Conservation (phyloP, 495 filamentous ascomycete species). For the Friedmanniomyces endolithicus region DNA sequence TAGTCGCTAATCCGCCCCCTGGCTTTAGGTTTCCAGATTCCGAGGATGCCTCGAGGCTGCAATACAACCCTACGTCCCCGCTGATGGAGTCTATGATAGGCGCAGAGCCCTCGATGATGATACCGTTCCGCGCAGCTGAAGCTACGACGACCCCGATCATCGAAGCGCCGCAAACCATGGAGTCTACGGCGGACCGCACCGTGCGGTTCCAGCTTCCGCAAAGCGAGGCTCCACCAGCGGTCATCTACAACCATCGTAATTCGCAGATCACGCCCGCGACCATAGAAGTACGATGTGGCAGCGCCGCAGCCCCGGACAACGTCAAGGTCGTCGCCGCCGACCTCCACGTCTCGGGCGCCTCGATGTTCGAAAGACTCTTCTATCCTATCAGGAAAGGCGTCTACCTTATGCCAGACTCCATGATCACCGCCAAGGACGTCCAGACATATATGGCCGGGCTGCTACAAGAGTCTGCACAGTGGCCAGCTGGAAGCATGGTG, state of each 20-base stretch:
- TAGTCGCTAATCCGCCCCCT: neutral
- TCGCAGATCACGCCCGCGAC: neutral
- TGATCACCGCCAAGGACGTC: constrained; percentile 4
- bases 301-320: too few species aligned
- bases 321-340: neutral
- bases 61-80: neutral
- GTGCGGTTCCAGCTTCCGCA: neutral
- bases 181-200: neutral
- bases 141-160: neutral
- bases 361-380: constrained; percentile 1
- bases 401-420: neutral
- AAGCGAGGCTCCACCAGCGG: neutral
- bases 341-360: neutral
- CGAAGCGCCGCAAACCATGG: neutral
- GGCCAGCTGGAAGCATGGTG: constrained; percentile 2
- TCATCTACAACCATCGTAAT: neutral
- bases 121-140: too few species aligned
- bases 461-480: neutral
- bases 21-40: neutral
- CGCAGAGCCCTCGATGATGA: neutral
- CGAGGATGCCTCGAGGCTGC: too few species aligned
- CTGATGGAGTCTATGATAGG: neutral
- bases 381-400: constrained; percentile 1
- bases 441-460: neutral
- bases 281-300: neutral